phyloP scores from a whole-genome alignment of 345 rosid genomes.

The Arabidopsis thaliana region TAIR10.1 NC_003076.8:23764501-23765000 shows the following conservation, averaged over 20 bases:
- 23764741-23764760: slow-evolving; percentile 92
- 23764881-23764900: slow-evolving; percentile 30
- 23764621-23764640: slow-evolving; percentile 93
- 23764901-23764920: slow-evolving; percentile 24
- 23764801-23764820: slow-evolving; percentile 20
- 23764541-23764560: background rate
- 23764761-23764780: slow-evolving; percentile 75
- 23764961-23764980: slow-evolving; percentile 43
- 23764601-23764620: slow-evolving; percentile 57
- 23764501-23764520: slow-evolving; percentile 71
- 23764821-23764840: slow-evolving; percentile 50
- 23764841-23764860: slow-evolving; percentile 83
- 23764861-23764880: slow-evolving; percentile 55
- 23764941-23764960: slow-evolving; percentile 34
- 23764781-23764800: slow-evolving; percentile 46
- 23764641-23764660: slow-evolving; percentile 74
- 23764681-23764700: slow-evolving; percentile 97
- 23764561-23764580: slow-evolving; percentile 13
- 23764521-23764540: slow-evolving; percentile 12
- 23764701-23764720: slow-evolving; percentile 84
- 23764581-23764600: background rate
- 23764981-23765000: slow-evolving; percentile 54
- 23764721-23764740: slow-evolving; percentile 89
- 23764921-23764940: slow-evolving; percentile 29
- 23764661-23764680: slow-evolving; percentile 78